Evolutionary conservation across 805 yeast species (phyloP).

Genomic region (Metschnikowia gruessii): DNA sequence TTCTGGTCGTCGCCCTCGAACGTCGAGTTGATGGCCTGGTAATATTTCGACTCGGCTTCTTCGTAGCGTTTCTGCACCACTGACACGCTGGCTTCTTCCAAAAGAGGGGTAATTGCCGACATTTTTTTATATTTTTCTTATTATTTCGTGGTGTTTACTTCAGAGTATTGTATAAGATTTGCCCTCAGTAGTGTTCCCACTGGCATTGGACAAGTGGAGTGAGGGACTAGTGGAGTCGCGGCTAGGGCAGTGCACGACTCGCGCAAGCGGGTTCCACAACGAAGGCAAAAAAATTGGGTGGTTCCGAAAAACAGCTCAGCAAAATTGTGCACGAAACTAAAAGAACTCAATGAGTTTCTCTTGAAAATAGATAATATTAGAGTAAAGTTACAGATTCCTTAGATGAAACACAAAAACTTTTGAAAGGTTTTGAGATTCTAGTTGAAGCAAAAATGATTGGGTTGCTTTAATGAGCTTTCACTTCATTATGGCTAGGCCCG

Average conservation of each 20-base stretch:
- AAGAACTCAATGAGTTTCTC: no score
- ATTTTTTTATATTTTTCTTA: neutral
- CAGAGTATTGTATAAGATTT: neutral
- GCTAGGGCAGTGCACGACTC: slow-evolving; percentile 11
- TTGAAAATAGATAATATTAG: no score
- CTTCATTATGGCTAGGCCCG: no score
- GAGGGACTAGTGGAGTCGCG: slow-evolving; percentile 2
- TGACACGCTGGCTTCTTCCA: slow-evolving; percentile 63
- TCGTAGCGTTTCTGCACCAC: slow-evolving; percentile 46
- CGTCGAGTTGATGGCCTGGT: slow-evolving; percentile 40
- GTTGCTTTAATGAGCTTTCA: no score
- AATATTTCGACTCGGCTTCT: slow-evolving; percentile 61
- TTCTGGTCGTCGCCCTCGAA: slow-evolving; percentile 21
- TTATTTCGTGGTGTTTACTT: neutral
- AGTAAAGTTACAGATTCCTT: no score
- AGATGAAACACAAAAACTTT: no score
- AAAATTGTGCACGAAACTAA: no score
- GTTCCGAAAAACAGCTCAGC: no score
- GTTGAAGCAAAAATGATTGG: no score
- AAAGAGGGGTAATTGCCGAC: slow-evolving; percentile 9
- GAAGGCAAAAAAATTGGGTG: neutral
- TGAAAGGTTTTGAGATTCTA: no score
- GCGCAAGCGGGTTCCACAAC: neutral
- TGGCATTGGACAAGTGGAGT: slow-evolving; percentile 3
- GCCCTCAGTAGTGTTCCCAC: neutral